Percentiles rank a stretch among this genome's conserved stretches.
These are phyloP conservation scores for Sugiyamaella valdiviana DNA, from an alignment of 805 yeast species.

Conservation along the genomic window DNA sequence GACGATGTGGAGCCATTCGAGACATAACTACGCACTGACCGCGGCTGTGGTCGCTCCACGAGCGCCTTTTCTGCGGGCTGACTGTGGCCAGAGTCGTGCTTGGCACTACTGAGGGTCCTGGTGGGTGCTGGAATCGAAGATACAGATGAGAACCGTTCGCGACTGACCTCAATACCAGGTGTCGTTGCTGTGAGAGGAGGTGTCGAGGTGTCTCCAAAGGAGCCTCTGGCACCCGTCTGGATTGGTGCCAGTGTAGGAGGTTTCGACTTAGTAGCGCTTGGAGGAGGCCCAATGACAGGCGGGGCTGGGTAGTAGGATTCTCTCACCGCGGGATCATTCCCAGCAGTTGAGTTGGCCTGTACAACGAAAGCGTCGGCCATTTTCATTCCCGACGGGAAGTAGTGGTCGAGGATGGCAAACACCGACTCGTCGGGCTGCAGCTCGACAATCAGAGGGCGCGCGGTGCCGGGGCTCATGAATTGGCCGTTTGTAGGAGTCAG, in stretches of 20 bases:
- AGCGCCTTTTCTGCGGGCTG: background rate
- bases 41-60: background rate
- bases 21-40: background rate
- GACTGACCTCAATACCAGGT: background rate
- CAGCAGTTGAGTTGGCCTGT: background rate
- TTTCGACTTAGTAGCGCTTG: background rate
- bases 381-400: conserved; percentile 21
- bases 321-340: background rate
- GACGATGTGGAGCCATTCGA: background rate
- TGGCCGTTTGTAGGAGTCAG: background rate
- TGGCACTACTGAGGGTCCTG: no score
- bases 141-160: background rate
- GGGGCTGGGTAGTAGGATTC: background rate
- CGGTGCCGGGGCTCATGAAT: conserved; percentile 5
- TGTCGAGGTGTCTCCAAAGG: background rate
- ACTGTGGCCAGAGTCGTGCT: no score
- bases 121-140: no score
- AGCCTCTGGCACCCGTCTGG: background rate
- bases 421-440: conserved; percentile 23
- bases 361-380: conserved; percentile 22
- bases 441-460: conserved; percentile 2
- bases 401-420: conserved; percentile 14
- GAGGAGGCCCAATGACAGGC: background rate
- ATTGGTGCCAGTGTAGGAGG: background rate
- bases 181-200: background rate